Conservation (phyloP, 1,284 basidiomycete genomes). For the Fomitiporia mediterranea region DNA sequence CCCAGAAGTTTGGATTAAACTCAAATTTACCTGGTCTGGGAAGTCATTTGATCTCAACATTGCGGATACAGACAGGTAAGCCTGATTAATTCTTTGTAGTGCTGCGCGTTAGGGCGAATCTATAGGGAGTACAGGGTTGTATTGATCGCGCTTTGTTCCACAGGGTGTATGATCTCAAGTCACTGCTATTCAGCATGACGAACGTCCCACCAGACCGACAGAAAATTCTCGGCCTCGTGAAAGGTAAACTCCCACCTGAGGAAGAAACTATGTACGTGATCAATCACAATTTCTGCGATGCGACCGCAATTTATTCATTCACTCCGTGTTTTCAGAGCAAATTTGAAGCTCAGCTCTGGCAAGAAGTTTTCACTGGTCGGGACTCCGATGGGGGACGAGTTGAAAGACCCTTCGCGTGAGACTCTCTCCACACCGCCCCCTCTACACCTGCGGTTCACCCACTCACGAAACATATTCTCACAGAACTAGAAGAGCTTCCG, state of each 20-base stretch:
- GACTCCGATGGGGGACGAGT: constrained; percentile 77
- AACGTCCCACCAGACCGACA: constrained; percentile 82
- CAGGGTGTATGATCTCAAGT: constrained; percentile 69
- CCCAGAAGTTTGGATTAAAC: constrained; percentile 46
- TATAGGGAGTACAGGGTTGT: too few species aligned
- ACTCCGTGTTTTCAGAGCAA: constrained; percentile 36
- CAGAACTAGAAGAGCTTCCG: constrained; percentile 61
- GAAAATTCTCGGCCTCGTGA: constrained; percentile 84
- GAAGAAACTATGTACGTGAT: constrained; percentile 58
- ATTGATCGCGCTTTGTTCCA: constrained; percentile 1
- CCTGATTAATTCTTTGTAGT: constrained; percentile 12
- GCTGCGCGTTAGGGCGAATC: background rate
- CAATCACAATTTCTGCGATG: constrained; percentile 9
- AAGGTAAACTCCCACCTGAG: constrained; percentile 79
- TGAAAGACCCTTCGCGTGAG: constrained; percentile 66
- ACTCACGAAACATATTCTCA: constrained; percentile 17
- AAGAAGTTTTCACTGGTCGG: constrained; percentile 81
- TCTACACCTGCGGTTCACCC: background rate
- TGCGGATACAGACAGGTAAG: constrained; percentile 68
- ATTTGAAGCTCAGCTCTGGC: constrained; percentile 52
- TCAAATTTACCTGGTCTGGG: constrained; percentile 62
- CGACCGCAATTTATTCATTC: constrained; percentile 8
- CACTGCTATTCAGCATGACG: constrained; percentile 63
- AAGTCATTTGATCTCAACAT: constrained; percentile 52
- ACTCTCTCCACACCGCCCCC: constrained; percentile 11